phyloP scores from a whole-genome alignment of 176 grass and related monocot genomes.

The Hyparrhenia diplandra region DNA sequence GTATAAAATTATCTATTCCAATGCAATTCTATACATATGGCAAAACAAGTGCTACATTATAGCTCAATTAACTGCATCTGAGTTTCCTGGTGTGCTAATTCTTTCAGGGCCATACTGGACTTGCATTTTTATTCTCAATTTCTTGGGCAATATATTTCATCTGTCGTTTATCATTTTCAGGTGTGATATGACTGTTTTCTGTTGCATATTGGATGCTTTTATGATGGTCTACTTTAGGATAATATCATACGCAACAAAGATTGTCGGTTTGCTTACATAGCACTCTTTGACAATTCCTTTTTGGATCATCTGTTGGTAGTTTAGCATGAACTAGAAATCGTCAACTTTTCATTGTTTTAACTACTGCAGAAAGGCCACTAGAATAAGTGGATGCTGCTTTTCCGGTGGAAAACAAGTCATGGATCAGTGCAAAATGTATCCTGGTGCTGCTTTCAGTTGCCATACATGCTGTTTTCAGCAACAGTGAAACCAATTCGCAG shows the following conservation, averaged over 20 bases:
- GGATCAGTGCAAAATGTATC: slow-evolving; percentile 12
- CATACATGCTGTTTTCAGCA: slow-evolving; percentile 7
- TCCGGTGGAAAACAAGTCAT: slow-evolving; percentile 8
- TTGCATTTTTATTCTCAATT: slow-evolving; percentile 15
- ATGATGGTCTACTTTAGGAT: neutral
- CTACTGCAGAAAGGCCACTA: neutral
- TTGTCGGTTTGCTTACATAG: neutral
- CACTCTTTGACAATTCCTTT: neutral
- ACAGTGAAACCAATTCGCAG: neutral
- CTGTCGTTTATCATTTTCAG: slow-evolving; percentile 38
- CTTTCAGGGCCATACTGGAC: slow-evolving; percentile 25
- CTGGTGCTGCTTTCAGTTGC: neutral
- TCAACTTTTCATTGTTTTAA: neutral
- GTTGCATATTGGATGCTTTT: slow-evolving; percentile 1
- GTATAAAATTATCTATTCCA: neutral
- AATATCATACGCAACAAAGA: neutral
- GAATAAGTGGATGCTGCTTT: slow-evolving; percentile 18
- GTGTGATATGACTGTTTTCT: slow-evolving; percentile 12
- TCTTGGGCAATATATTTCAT: slow-evolving; percentile 25
- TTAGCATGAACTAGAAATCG: neutral
- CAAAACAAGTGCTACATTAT: neutral
- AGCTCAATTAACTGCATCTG: neutral
- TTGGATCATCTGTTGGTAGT: neutral
- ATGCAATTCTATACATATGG: neutral
- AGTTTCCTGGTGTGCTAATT: neutral